phyloP scores from a whole-genome alignment of 1,284 basidiomycete genomes.

The Trametes sp. region DNA sequence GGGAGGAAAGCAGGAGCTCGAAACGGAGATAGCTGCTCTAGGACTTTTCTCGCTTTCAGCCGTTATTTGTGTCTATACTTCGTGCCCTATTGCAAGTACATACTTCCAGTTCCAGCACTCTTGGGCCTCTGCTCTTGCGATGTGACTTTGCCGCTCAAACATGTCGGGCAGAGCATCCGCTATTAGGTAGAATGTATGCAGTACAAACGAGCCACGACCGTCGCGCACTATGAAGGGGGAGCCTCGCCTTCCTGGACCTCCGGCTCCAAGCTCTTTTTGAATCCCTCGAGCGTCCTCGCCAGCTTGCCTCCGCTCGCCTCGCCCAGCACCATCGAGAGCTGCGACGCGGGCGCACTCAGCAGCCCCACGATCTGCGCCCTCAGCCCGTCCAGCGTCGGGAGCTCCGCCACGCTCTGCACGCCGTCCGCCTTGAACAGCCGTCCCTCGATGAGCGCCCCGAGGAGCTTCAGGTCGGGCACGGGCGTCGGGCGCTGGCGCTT shows the following conservation, averaged over 20 bases:
- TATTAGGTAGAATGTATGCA: constrained; percentile 29
- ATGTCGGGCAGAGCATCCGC: constrained; percentile 4
- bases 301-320: constrained; percentile 78
- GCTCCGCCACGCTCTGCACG: constrained; percentile 66
- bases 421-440: constrained; percentile 65
- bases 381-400: constrained; percentile 76
- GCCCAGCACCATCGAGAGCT: constrained; percentile 72
- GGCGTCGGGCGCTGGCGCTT: constrained; percentile 61
- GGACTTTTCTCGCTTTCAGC: neutral
- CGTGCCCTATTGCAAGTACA: no score
- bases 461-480: constrained; percentile 70
- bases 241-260: constrained; percentile 46
- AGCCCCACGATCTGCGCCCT: constrained; percentile 80
- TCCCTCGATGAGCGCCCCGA: constrained; percentile 81
- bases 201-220: constrained; percentile 21
- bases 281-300: constrained; percentile 78
- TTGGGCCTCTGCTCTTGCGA: neutral
- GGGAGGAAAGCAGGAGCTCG: constrained; percentile 42
- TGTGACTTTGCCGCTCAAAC: neutral
- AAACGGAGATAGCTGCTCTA: constrained; percentile 40
- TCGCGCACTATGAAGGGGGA: constrained; percentile 23
- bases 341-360: constrained; percentile 72
- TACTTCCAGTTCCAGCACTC: neutral
- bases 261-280: constrained; percentile 73
- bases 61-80: constrained; percentile 9